Percentiles rank a stretch among this genome's conserved stretches.
Evolutionary conservation across 768 basidiomycete species (phyloP).

Genomic region (Suillus clintonianus): DNA sequence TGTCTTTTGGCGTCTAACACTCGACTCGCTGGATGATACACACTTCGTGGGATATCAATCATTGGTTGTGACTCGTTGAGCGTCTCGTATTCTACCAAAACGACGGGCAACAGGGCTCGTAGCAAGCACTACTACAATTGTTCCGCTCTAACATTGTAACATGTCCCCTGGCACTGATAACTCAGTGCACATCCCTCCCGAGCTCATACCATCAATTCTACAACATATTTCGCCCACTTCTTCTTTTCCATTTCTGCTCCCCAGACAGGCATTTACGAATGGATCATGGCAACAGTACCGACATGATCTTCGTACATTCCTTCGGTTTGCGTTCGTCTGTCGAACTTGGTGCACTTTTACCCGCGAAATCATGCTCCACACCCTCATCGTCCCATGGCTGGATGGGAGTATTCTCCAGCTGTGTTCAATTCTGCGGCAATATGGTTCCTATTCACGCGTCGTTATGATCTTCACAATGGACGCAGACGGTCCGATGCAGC

Average conservation of each 20-base stretch:
- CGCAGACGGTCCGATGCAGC: background rate
- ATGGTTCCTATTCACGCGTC: background rate
- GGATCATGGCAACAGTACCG: background rate
- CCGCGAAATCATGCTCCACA: conserved; percentile 21
- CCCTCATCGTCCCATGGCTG: conserved; percentile 29
- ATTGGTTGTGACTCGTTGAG: background rate
- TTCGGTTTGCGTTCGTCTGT: background rate
- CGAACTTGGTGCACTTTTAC: background rate
- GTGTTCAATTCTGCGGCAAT: background rate
- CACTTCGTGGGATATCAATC: background rate
- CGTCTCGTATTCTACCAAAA: background rate
- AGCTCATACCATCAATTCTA: background rate
- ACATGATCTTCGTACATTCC: background rate
- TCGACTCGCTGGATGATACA: background rate
- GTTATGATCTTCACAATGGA: background rate
- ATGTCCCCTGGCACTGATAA: background rate
- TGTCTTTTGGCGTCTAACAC: background rate
- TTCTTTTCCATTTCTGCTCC: background rate
- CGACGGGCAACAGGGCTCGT: background rate
- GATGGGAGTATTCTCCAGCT: conserved; percentile 13
- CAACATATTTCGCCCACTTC: background rate
- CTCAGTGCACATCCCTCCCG: background rate
- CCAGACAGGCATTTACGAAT: background rate
- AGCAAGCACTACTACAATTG: background rate
- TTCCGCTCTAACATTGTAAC: background rate